These are phyloP conservation scores for Cyclospora cayetanensis DNA, from an alignment of 169 alveolate species.

Conservation along the genomic window DNA sequence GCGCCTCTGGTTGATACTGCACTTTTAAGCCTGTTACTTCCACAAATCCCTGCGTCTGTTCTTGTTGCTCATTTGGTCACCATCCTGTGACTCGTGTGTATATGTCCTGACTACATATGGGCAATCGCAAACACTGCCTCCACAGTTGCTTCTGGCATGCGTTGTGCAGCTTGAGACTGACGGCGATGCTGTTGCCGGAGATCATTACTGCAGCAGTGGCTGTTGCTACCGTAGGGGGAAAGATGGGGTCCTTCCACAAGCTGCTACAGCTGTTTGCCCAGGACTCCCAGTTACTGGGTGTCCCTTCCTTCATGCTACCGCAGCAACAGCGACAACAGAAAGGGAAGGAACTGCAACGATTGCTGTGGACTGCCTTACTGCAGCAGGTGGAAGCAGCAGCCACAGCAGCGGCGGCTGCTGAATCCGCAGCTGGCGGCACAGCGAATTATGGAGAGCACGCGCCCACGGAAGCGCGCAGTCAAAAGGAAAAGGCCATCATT, in stretches of 20 bases:
- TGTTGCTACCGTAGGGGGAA: background rate
- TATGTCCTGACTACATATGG: background rate
- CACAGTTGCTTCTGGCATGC: background rate
- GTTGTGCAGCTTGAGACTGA: background rate
- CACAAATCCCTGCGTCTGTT: background rate
- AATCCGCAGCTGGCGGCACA: background rate
- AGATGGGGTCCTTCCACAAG: background rate
- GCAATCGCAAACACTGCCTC: background rate
- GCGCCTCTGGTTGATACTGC: background rate
- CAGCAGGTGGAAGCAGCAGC: constrained; percentile 10
- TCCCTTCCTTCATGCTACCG: constrained; percentile 8
- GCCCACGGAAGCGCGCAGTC: background rate
- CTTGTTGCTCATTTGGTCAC: background rate
- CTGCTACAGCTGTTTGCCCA: constrained; percentile 23
- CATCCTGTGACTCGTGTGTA: background rate
- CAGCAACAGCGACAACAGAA: constrained; percentile 22
- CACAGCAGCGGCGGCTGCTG: constrained; percentile 43
- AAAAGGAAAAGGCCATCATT: background rate
- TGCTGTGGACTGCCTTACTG: constrained; percentile 30
- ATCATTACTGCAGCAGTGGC: constrained; percentile 31
- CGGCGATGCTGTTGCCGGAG: constrained; percentile 19
- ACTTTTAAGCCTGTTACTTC: background rate
- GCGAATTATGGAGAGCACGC: background rate
- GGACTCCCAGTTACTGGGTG: constrained; percentile 21
- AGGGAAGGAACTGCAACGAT: constrained; percentile 22